Percentiles rank a stretch among this genome's conserved stretches.
phyloP scores from a whole-genome alignment of 2,329 filamentous ascomycete genomes.

The Neospermospora avenae region DNA sequence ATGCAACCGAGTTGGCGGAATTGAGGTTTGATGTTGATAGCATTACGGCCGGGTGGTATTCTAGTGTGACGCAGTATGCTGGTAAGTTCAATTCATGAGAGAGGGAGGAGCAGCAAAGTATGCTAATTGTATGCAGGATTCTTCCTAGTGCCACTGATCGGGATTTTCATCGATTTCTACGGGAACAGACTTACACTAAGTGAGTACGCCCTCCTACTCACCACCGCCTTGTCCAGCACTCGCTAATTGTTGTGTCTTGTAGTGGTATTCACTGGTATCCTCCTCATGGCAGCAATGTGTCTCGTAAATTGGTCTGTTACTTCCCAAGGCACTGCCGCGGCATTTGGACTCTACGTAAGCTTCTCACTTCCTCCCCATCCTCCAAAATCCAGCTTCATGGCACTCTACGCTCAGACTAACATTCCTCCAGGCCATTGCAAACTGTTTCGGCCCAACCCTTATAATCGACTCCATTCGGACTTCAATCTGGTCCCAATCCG shows the following conservation, averaged over 20 bases:
- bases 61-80: constrained; percentile 52
- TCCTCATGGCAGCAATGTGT: constrained; percentile 52
- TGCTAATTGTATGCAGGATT: constrained; percentile 39
- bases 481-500: constrained; percentile 55
- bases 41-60: constrained; percentile 59
- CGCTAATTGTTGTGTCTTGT: background rate
- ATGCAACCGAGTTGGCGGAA: constrained; percentile 59
- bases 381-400: background rate
- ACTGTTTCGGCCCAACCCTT: constrained; percentile 52
- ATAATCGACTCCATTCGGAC: constrained; percentile 61
- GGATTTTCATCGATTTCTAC: constrained; percentile 53
- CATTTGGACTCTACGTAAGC: constrained; percentile 51
- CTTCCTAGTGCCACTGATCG: constrained; percentile 55
- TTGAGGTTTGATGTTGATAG: constrained; percentile 54
- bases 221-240: background rate
- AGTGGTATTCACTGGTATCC: constrained; percentile 44
- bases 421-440: constrained; percentile 44
- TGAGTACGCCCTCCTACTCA: constrained; percentile 30
- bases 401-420: background rate
- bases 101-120: too few relatives aligned
- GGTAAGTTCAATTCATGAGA: constrained; percentile 28
- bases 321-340: constrained; percentile 51
- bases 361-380: background rate
- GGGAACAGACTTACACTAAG: constrained; percentile 49
- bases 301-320: constrained; percentile 51